phyloP scores from a whole-genome alignment of 75 land plant genomes.

The Ceratopteris richardii region DNA sequence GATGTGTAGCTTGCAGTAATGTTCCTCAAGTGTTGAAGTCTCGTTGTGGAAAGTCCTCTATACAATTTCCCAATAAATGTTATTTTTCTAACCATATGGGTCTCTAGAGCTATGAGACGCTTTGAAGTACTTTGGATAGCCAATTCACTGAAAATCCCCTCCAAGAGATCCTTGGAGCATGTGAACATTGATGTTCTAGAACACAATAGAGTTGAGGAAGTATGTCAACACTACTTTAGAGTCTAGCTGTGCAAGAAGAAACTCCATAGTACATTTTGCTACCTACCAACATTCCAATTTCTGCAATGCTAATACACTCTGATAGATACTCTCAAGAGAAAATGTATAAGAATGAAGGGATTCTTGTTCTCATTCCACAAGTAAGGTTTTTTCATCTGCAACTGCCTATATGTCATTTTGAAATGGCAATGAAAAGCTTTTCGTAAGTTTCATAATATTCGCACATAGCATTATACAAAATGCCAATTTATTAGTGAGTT shows the following conservation, averaged over 20 bases:
- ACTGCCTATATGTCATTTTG: neutral
- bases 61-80: no score
- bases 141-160: slow-evolving; percentile 55
- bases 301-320: slow-evolving; percentile 26
- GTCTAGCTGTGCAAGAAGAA: slow-evolving; percentile 43
- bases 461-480: slow-evolving; percentile 39
- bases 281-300: slow-evolving; percentile 74
- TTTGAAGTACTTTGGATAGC: slow-evolving; percentile 43
- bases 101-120: no score
- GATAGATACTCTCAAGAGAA: slow-evolving; percentile 40
- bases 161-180: slow-evolving; percentile 74
- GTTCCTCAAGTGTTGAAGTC: no score
- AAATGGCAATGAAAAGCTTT: neutral
- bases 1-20: no score
- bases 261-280: slow-evolving; percentile 57
- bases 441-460: slow-evolving; percentile 7
- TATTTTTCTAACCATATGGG: no score
- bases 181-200: slow-evolving; percentile 36
- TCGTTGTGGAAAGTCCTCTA: no score
- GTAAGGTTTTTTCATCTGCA: neutral
- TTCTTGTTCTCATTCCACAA: slow-evolving; percentile 9
- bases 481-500: slow-evolving; percentile 31
- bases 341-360: slow-evolving; percentile 13
- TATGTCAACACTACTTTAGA: slow-evolving; percentile 21
- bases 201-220: slow-evolving; percentile 35